Percentiles rank a stretch among this genome's conserved stretches.
Evolutionary conservation across 257 asterid species (phyloP).

Genomic region (Solanum chmielewskii): DNA sequence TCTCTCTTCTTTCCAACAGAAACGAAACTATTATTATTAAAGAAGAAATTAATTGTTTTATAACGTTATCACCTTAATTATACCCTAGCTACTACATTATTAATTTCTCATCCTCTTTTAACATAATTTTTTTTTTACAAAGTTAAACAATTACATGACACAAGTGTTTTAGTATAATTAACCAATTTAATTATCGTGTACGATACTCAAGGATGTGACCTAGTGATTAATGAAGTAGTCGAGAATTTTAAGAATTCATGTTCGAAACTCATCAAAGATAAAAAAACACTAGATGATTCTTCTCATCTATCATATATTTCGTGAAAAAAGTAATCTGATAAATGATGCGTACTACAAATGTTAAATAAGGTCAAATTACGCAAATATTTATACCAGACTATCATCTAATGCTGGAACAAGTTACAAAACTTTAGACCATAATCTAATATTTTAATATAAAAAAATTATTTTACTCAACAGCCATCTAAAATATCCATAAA

Average conservation of each 20-base stretch:
- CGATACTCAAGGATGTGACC: not conserved
- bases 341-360: too few species aligned
- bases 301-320: too few species aligned
- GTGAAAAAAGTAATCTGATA: too few species aligned
- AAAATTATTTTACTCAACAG: too few species aligned
- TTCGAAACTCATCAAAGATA: fast-evolving
- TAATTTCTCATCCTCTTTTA: not conserved
- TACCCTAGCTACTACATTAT: not conserved
- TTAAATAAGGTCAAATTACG: fast-evolving
- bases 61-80: not conserved
- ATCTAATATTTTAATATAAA: not conserved
- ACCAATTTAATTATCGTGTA: not conserved
- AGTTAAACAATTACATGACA: not conserved
- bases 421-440: not conserved
- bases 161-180: not conserved
- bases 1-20: not conserved
- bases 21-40: not conserved
- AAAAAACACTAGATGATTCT: too few species aligned
- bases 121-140: not conserved
- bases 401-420: not conserved
- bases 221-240: too few species aligned
- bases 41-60: not conserved
- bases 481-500: not conserved
- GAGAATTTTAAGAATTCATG: too few species aligned
- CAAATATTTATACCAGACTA: not conserved